Evolutionary conservation across 805 yeast species (phyloP).

Genomic region (Yamadazyma paraphyllophila): DNA sequence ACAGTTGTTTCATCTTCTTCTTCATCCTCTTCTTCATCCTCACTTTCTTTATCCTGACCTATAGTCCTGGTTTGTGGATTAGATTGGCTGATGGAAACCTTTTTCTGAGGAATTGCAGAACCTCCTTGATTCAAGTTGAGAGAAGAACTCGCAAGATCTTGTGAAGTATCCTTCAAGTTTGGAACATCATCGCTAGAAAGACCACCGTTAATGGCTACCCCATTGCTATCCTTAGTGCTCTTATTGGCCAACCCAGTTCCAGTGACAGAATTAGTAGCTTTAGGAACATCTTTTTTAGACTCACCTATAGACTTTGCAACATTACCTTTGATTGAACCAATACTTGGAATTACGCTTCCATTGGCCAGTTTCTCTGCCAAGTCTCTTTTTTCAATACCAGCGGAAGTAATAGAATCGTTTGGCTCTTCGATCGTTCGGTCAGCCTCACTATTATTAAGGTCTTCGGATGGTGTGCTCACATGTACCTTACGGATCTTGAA

Average conservation of each 20-base stretch:
- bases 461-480: not conserved
- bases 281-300: not conserved
- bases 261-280: not conserved
- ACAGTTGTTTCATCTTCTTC: slow-evolving; percentile 27
- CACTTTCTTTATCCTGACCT: slow-evolving; percentile 6
- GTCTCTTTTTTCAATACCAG: no score
- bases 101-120: not conserved
- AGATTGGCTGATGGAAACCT: slow-evolving; percentile 1
- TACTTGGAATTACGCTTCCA: not conserved
- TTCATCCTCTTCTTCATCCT: slow-evolving; percentile 18
- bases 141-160: no score
- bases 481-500: not conserved
- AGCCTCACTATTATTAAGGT: not conserved
- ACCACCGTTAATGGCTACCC: not conserved
- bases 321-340: not conserved
- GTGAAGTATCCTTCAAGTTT: not conserved
- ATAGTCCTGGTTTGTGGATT: not conserved
- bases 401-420: not conserved
- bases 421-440: not conserved
- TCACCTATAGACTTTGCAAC: no score
- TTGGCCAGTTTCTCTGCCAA: not conserved
- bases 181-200: not conserved
- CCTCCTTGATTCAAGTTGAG: no score
- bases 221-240: not conserved
- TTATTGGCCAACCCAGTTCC: no score